Evolutionary conservation across 225 moss, liverwort and hornwort species (phyloP), one percentile per base, ranked within the genome.

Genomic region (Marchantia paleacea): DNA sequence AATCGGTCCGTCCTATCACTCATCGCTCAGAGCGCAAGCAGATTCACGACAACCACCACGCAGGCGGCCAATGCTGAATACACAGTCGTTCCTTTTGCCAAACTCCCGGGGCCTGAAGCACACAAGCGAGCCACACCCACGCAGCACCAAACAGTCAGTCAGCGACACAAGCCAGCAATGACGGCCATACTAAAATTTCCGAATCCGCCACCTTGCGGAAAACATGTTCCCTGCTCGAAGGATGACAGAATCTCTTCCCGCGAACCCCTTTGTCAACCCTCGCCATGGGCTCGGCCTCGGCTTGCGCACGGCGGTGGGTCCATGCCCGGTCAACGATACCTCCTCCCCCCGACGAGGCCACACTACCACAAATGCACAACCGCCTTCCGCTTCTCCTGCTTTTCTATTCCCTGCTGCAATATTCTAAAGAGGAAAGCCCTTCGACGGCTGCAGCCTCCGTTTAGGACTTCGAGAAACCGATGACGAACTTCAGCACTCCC

Each of bases 101-200:
- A 26, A 16, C 79, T 82, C 71, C 50, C 70, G 7, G 75, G 81
- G 4, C 79, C 85, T 85, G 85, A 19, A 64, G 57, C 57, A 57
- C 52, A 48, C 79, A 72, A 39, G 51, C n/a, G n/a, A n/a, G n/a
- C n/a, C n/a, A n/a, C n/a, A n/a, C n/a, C n/a, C n/a, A n/a, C n/a
- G n/a, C 8, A 14, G 26, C 15, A 52, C 68, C 9, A 26, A 64
- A 65, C 39, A 65, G 10, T 19, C 20, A 47, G 28, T 60, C 47
- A 55, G 49, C 6, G 20, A 66, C 61, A 75, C 47, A 31, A 19
- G 0, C n/a, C 14, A 7, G 13, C 61, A 58, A 73, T 49, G 8
- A 53, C 14, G 55, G 30, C 13, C 14, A 47, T 10, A 49, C 29
- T 0, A 26, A 29, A 18, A 47, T 49, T 16, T 1, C 8, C 51